Percentiles rank a stretch among this genome's conserved stretches.
These are phyloP conservation scores for Daldinia vernicosa DNA, from an alignment of 495 filamentous ascomycete genomes.

Conservation along the genomic window DNA sequence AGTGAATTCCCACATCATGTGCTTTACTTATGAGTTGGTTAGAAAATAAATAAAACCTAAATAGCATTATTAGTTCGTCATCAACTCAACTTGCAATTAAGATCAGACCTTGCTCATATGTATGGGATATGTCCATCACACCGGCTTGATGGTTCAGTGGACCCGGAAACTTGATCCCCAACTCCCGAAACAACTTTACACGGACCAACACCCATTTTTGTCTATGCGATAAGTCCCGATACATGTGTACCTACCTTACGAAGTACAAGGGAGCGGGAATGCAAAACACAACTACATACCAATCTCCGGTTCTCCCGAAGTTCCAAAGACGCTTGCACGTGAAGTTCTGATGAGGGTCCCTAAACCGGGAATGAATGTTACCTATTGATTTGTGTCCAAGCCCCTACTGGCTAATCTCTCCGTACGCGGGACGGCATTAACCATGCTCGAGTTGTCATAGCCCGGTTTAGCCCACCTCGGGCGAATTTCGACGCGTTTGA, in stretches of 20 bases:
- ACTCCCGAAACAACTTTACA: constrained; percentile 26
- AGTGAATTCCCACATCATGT: too few species aligned
- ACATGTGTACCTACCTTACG: background rate
- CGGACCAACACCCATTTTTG: background rate
- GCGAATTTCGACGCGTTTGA: constrained; percentile 11
- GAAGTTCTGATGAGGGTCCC: constrained; percentile 30
- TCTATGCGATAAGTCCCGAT: background rate
- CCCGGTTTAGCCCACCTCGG: constrained; percentile 17
- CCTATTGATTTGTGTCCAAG: constrained; percentile 21
- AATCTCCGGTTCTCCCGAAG: constrained; percentile 31
- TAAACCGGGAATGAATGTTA: constrained; percentile 22
- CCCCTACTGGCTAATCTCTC: constrained; percentile 22
- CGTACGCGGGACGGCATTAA: constrained; percentile 24
- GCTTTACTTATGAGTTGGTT: background rate
- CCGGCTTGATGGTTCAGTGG: constrained; percentile 12
- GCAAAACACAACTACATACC: background rate
- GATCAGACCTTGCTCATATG: background rate
- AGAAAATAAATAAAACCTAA: background rate
- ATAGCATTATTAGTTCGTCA: background rate
- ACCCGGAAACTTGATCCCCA: constrained; percentile 23
- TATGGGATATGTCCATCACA: constrained; percentile 22
- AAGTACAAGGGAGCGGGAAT: background rate
- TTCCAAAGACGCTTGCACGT: constrained; percentile 20
- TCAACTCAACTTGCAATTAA: background rate
- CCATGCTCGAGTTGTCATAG: constrained; percentile 27